These are phyloP conservation scores for Solanum bulbocastanum DNA, from an alignment of 257 asterid genomes.

Conservation along the genomic window DNA sequence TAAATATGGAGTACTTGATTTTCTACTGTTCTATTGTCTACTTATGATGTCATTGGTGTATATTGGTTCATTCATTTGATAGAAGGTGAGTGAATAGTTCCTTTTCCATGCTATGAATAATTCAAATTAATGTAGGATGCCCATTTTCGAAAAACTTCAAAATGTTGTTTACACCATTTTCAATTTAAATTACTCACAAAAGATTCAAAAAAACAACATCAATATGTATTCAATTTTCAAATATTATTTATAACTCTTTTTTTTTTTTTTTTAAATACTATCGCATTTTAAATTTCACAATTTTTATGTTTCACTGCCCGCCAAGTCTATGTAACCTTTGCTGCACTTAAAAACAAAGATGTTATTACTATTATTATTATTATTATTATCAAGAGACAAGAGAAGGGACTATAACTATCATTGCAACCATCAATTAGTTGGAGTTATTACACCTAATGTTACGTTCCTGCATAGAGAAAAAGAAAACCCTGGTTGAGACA, in stretches of 20 bases:
- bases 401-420: not conserved
- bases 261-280: not conserved
- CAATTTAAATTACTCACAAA: no score
- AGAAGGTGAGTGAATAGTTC: not conserved
- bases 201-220: no score
- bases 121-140: not conserved
- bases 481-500: not conserved
- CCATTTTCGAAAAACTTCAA: not conserved
- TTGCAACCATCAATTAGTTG: not conserved
- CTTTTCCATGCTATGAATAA: not conserved
- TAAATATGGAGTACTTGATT: not conserved
- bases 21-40: not conserved
- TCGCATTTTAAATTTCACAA: not conserved
- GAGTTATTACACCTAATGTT: not conserved
- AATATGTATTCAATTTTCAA: not conserved
- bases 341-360: not conserved
- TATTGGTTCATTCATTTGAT: not conserved
- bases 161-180: not conserved
- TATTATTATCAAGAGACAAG: not conserved
- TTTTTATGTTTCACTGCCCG: not conserved
- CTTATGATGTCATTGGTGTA: not conserved
- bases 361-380: not conserved
- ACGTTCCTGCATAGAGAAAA: not conserved
- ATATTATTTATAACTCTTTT: no score
- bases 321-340: not conserved